Conservation (phyloP, 306 rosid species). For the Corylus americana region DNA sequence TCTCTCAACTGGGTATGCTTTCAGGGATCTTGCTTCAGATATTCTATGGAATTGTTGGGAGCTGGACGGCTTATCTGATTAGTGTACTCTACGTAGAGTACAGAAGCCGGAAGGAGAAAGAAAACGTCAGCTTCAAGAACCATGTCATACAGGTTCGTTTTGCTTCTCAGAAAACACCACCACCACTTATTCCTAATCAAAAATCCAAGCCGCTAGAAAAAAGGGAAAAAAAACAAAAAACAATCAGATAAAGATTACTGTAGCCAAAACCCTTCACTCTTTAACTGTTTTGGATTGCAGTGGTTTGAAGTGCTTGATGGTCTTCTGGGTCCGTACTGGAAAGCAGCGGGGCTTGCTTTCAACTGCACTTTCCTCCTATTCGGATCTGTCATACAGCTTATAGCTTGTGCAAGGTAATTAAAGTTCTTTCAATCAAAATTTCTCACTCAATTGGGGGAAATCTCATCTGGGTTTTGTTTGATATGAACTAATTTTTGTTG, state of each 20-base stretch:
- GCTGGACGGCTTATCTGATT: conserved; percentile 97
- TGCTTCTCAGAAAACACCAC: not conserved
- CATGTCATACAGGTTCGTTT: conserved; percentile 88
- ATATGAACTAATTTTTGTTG: conserved; percentile 4
- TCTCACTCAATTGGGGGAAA: not conserved
- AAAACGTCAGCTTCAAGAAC: conserved; percentile 85
- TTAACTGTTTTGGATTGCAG: conserved; percentile 45
- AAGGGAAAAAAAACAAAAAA: not conserved
- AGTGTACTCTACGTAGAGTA: conserved; percentile 89
- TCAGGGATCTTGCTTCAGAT: conserved; percentile 82
- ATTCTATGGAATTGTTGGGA: conserved; percentile 84
- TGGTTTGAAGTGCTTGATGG: conserved; percentile 99
- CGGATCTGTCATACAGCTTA: conserved; percentile 98
- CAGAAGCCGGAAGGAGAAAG: conserved; percentile 88
- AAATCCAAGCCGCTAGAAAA: not conserved
- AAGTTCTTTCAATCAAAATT: conserved; percentile 1
- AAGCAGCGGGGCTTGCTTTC: conserved; percentile 88
- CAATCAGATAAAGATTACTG: no score
- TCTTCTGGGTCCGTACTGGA: conserved; percentile 87
- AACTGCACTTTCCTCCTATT: conserved; percentile 96
- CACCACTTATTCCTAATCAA: conserved; percentile 20
- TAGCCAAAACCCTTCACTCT: no score
- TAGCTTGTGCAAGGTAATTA: conserved; percentile 92
- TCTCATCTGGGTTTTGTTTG: conserved; percentile 15
- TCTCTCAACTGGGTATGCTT: conserved; percentile 92